phyloP scores from a whole-genome alignment of 805 yeast species.

The Pichia paraexigua region DNA sequence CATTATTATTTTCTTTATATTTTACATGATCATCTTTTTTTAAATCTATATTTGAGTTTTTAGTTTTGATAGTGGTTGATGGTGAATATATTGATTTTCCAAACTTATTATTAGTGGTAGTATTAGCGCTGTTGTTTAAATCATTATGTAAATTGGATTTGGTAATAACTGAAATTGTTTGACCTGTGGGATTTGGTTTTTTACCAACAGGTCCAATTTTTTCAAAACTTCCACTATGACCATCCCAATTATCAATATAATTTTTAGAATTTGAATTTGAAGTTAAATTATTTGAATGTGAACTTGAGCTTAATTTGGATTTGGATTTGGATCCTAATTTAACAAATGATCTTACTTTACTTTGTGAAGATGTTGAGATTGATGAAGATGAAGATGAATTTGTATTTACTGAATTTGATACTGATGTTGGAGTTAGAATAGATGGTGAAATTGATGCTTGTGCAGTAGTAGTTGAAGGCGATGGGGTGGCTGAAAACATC shows the following conservation, averaged over 20 bases:
- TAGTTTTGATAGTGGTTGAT: background rate
- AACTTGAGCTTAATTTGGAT: background rate
- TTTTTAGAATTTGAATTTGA: background rate
- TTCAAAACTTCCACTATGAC: slow-evolving; percentile 20
- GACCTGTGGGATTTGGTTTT: slow-evolving; percentile 28
- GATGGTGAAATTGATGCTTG: background rate
- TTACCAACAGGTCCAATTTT: slow-evolving; percentile 30
- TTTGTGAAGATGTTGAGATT: background rate
- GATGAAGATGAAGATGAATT: background rate
- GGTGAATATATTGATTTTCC: background rate
- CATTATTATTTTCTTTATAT: too few species aligned
- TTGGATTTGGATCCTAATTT: slow-evolving; percentile 8
- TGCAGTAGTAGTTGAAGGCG: background rate
- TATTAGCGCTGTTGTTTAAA: background rate
- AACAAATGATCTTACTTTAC: slow-evolving; percentile 8
- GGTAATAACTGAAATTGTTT: slow-evolving; percentile 27
- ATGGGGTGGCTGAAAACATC: background rate
- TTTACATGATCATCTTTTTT: background rate
- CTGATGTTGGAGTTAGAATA: background rate
- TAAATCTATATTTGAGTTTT: background rate
- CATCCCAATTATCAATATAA: slow-evolving; percentile 9
- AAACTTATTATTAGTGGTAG: background rate
- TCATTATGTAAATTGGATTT: slow-evolving; percentile 21
- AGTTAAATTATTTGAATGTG: background rate
- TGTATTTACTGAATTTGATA: background rate